Evolutionary conservation across 2,329 filamentous ascomycete species (phyloP).

Genomic region (Aspergillus costaricaensis): DNA sequence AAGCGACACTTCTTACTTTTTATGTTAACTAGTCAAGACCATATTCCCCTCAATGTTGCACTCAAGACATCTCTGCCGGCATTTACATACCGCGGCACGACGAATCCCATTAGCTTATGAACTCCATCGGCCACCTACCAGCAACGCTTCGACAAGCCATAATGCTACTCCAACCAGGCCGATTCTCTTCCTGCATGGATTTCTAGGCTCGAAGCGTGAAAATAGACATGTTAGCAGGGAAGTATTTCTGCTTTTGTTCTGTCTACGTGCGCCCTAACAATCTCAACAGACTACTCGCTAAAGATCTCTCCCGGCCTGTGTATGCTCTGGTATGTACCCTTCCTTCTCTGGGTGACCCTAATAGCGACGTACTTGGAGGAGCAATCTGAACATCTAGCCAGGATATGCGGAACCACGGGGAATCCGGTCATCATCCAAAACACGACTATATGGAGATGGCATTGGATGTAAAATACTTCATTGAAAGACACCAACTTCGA

Average conservation of each 20-base stretch:
- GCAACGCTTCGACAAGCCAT: neutral
- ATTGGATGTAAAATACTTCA: slow-evolving; percentile 26
- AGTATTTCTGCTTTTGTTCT: slow-evolving; percentile 32
- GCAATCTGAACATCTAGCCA: slow-evolving; percentile 32
- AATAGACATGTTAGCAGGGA: slow-evolving; percentile 91
- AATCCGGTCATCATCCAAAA: slow-evolving; percentile 67
- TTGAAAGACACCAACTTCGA: slow-evolving; percentile 18
- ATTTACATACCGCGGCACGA: neutral
- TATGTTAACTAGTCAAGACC: too few species aligned
- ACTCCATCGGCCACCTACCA: neutral
- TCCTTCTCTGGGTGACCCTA: too few species aligned
- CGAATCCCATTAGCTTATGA: slow-evolving; percentile 12
- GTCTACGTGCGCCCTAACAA: too few species aligned
- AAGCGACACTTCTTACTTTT: too few species aligned
- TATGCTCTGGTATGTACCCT: neutral
- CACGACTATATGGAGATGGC: slow-evolving; percentile 28
- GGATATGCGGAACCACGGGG: slow-evolving; percentile 90
- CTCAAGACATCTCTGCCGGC: too few species aligned
- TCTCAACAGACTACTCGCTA: slow-evolving; percentile 18
- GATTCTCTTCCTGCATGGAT: slow-evolving; percentile 83
- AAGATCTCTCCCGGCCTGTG: slow-evolving; percentile 10
- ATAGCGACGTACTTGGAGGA: too few species aligned
- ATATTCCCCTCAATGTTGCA: too few species aligned
- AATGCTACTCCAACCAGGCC: slow-evolving; percentile 37
- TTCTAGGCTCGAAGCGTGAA: slow-evolving; percentile 90